Conservation (phyloP, 208 protist genomes). For the Polymyxa betae region DNA sequence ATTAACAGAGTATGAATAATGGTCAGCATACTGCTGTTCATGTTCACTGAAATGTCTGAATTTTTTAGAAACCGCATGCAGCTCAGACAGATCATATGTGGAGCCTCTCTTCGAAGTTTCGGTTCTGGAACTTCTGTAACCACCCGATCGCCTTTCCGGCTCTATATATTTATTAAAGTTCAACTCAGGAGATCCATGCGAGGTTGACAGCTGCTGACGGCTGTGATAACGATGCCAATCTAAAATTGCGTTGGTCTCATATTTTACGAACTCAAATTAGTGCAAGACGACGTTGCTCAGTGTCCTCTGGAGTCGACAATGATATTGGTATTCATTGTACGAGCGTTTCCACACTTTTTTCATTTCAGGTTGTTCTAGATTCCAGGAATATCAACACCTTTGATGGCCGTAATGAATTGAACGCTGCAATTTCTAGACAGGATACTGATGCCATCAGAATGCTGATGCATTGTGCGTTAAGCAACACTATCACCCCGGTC, state of each 20-base stretch:
- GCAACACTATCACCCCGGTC: conserved; percentile 40
- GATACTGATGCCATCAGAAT: background rate
- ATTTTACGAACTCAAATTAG: no score
- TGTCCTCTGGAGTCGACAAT: background rate
- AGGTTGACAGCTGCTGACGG: no score
- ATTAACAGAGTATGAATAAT: conserved; percentile 78
- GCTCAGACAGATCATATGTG: background rate
- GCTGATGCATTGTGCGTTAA: background rate
- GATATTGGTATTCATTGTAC: background rate
- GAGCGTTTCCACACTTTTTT: background rate
- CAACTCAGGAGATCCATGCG: no score
- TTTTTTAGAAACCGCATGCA: conserved; percentile 35
- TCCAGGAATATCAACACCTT: background rate
- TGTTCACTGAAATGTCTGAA: background rate
- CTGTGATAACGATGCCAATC: no score
- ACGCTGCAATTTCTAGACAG: background rate
- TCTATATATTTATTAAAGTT: no score
- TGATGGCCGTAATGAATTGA: background rate
- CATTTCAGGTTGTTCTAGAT: background rate
- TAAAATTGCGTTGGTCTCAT: no score
- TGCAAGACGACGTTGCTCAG: background rate
- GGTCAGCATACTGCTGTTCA: background rate
- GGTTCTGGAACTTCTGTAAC: background rate
- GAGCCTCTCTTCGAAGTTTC: background rate
- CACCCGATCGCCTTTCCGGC: background rate